Evolutionary conservation across 768 basidiomycete species (phyloP), one percentile per base, ranked within the genome.

Genomic region (Russula sp.): DNA sequence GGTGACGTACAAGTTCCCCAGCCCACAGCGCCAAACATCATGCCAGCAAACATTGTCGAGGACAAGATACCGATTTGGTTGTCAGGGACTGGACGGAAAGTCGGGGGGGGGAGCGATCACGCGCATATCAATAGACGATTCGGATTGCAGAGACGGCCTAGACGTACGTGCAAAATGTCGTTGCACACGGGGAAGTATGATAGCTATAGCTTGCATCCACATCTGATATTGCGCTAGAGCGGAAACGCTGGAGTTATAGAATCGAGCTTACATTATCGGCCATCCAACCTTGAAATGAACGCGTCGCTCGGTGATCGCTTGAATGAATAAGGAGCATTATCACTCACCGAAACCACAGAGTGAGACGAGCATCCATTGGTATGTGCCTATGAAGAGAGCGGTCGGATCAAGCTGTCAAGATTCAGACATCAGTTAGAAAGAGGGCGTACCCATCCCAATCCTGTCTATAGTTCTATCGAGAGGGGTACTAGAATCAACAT

Each of bases 141-240:
- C 35, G 22, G 35, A 31, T 31, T 60, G 27, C 59, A 39, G 13
- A 13, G 3, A 55, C 59, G 63, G 45, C 27, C n/a, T 59, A 50
- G 16, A 74, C 79, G 67, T 69, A 82, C 94, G 84, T 68, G 79
- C 75, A 74, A 87, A 99, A 72, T 98, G 93, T 53, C 85, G 85
- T 72, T 98, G 96, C 27, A 99, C 88, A 52, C 96, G 81, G n/a
- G 96, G 96, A n/a, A 99, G 80, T 51, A 96, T 90, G 40, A 98
- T 92, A 31, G 96, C 91, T 5, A 89, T 76, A 13, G 90, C 88
- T 80, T 94, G 90, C 58, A 95, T 84, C 91, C 91, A 94, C 91
- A 94, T 93, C 92, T 94, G 57, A 50, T 27, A 56, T 55, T 34
- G 44, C 54, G 57, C 52, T 61, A 27, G 9, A 34, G 57, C 62